Percentiles rank a stretch among this genome's conserved stretches.
Evolutionary conservation across 805 yeast genomes (phyloP).

Genomic region (Blastobotrys mokoenaii): DNA sequence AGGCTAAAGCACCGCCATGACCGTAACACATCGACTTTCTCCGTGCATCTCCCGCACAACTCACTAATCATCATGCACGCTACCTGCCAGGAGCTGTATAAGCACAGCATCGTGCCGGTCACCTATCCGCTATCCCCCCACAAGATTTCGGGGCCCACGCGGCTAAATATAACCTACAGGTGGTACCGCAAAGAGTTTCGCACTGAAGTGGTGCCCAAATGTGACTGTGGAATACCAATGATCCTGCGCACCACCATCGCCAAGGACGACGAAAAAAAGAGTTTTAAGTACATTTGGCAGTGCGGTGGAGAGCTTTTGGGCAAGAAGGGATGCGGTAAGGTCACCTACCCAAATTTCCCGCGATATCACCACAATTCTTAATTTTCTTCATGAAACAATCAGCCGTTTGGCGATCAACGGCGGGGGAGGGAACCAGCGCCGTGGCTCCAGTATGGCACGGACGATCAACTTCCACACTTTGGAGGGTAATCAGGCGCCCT

Average conservation of each 20-base stretch:
- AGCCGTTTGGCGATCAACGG: too few species aligned
- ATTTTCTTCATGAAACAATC: too few species aligned
- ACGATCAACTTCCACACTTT: too few species aligned
- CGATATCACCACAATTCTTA: not conserved
- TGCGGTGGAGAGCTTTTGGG: constrained; percentile 36
- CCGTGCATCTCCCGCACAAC: constrained; percentile 64
- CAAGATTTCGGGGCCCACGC: constrained; percentile 38
- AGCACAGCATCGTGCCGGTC: constrained; percentile 52
- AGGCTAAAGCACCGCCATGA: constrained; percentile 36
- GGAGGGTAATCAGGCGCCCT: too few species aligned
- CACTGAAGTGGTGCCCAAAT: constrained; percentile 32
- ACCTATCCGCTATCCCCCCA: constrained; percentile 35
- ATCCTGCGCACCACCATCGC: constrained; percentile 48
- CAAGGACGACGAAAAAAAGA: constrained; percentile 27
- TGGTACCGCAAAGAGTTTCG: constrained; percentile 37
- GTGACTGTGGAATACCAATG: constrained; percentile 41
- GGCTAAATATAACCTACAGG: constrained; percentile 63
- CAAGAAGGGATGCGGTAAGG: constrained; percentile 20
- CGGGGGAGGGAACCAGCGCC: too few species aligned
- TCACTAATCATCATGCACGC: constrained; percentile 65
- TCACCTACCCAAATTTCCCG: constrained; percentile 2
- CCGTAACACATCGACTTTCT: constrained; percentile 30
- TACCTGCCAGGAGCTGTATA: constrained; percentile 69
- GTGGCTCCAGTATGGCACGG: too few species aligned
- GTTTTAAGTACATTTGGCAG: constrained; percentile 61